phyloP scores from a whole-genome alignment of 2,329 filamentous ascomycete species.

The Stachybotrys chlorohalonatus region DNA sequence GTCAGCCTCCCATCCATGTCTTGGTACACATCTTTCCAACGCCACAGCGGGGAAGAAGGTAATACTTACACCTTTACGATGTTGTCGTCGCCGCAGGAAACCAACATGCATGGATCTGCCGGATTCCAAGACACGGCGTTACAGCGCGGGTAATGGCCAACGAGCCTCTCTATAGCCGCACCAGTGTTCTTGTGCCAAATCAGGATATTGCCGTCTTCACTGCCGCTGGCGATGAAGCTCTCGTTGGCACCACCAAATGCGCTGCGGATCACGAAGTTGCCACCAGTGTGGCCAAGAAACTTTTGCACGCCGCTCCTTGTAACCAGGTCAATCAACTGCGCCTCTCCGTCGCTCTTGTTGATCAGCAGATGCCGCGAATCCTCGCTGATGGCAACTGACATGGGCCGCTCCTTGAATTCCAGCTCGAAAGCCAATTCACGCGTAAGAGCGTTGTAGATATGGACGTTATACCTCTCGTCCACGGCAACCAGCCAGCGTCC shows the following conservation, averaged over 20 bases:
- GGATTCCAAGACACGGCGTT: constrained; percentile 91
- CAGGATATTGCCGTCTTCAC: constrained; percentile 69
- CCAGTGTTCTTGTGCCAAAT: constrained; percentile 89
- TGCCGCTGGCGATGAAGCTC: constrained; percentile 85
- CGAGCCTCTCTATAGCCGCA: constrained; percentile 63
- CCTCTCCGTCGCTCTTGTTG: constrained; percentile 68
- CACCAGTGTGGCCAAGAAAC: constrained; percentile 68
- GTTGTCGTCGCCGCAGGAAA: constrained; percentile 81
- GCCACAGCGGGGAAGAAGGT: background rate
- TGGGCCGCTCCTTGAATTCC: constrained; percentile 55
- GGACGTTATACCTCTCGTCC: constrained; percentile 59
- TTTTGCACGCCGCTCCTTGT: constrained; percentile 62
- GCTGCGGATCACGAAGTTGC: constrained; percentile 70
- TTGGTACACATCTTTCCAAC: background rate
- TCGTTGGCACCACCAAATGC: constrained; percentile 84
- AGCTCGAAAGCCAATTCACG: constrained; percentile 69
- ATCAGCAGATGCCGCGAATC: constrained; percentile 78
- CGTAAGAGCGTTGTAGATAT: constrained; percentile 74
- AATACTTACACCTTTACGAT: constrained; percentile 72
- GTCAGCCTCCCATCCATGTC: background rate
- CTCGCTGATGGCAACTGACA: constrained; percentile 70
- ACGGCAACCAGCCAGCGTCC: constrained; percentile 73
- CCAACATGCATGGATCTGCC: constrained; percentile 71
- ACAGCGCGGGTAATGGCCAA: constrained; percentile 67
- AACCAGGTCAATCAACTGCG: constrained; percentile 70